Evolutionary conservation across 2,329 filamentous ascomycete species (phyloP).

Genomic region (Fusarium agapanthi): DNA sequence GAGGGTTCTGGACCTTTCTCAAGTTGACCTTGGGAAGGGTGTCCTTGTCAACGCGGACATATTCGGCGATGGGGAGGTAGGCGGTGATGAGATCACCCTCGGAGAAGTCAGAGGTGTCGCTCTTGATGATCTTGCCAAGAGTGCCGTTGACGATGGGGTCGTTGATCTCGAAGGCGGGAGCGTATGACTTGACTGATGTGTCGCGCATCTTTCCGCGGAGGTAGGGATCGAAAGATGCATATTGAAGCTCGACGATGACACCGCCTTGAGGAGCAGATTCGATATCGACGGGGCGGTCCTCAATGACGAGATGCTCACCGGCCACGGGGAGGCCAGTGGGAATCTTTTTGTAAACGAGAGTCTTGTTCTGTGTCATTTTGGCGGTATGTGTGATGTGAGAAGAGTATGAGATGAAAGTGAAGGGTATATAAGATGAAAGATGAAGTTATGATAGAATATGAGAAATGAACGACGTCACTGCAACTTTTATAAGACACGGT

Average conservation of each 20-base stretch:
- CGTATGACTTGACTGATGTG: conserved; percentile 66
- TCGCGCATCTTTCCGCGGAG: conserved; percentile 81
- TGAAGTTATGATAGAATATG: neutral
- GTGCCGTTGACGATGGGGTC: conserved; percentile 70
- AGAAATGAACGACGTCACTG: conserved; percentile 17
- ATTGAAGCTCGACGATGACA: conserved; percentile 75
- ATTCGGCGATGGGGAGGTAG: conserved; percentile 72
- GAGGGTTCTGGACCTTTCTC: conserved; percentile 72
- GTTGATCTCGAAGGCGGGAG: conserved; percentile 61
- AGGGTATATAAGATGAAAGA: neutral
- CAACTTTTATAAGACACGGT: conserved; percentile 7
- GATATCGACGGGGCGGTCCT: conserved; percentile 73
- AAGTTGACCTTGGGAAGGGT: conserved; percentile 49
- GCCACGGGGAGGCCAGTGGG: conserved; percentile 73
- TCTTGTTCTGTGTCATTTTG: conserved; percentile 69
- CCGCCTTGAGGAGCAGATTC: conserved; percentile 65
- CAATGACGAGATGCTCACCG: conserved; percentile 75
- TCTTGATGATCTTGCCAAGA: conserved; percentile 76
- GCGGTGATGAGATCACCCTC: conserved; percentile 73
- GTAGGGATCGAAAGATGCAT: conserved; percentile 85
- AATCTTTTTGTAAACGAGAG: conserved; percentile 75
- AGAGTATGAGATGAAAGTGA: neutral
- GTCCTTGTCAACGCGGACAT: conserved; percentile 62
- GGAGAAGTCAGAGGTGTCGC: conserved; percentile 68
- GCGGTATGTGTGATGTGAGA: neutral